A percentile compares a stretch with the other conserved stretches of the same genome.
Evolutionary conservation across 495 filamentous ascomycete genomes (phyloP).

Genomic region (Aspergillus ellipticus): DNA sequence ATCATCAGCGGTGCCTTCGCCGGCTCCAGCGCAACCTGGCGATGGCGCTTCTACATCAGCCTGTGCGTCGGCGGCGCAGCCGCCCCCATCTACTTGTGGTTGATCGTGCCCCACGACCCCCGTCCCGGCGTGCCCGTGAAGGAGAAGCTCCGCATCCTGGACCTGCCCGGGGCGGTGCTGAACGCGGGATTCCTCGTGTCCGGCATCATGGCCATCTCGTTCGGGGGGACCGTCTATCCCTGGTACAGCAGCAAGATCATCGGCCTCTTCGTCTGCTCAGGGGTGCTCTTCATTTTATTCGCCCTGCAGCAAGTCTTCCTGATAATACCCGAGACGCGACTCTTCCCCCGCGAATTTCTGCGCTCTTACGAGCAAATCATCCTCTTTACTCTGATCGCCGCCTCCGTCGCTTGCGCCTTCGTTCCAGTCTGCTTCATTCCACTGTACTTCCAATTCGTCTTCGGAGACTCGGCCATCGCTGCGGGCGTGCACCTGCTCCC

Average conservation of each 20-base stretch:
- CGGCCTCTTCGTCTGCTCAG: conserved; percentile 1
- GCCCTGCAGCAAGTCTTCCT: conserved; percentile 44
- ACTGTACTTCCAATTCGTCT: conserved; percentile 58
- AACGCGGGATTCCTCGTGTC: conserved; percentile 19
- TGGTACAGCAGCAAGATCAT: neutral
- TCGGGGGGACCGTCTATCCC: conserved; percentile 3
- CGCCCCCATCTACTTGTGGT: conserved; percentile 52
- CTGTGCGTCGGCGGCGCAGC: conserved; percentile 46
- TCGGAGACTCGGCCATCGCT: conserved; percentile 42
- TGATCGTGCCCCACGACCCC: conserved; percentile 47
- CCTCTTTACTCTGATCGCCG: conserved; percentile 40
- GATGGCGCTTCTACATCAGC: conserved; percentile 51
- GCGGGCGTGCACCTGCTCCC: conserved; percentile 57
- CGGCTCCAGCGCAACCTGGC: conserved; percentile 33
- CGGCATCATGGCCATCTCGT: conserved; percentile 28
- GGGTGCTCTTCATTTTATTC: conserved; percentile 19
- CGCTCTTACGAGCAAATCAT: conserved; percentile 30
- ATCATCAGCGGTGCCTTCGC: conserved; percentile 39
- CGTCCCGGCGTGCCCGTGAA: conserved; percentile 29
- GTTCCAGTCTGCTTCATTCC: conserved; percentile 52
- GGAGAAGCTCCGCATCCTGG: conserved; percentile 34
- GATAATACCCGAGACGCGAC: conserved; percentile 27
- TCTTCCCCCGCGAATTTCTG: conserved; percentile 54
- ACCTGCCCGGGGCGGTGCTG: conserved; percentile 28
- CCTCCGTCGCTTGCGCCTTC: conserved; percentile 18